Percentiles rank a stretch among this genome's conserved stretches.
phyloP scores from a whole-genome alignment of 2,329 filamentous ascomycete species.

The Trichoderma gracile region DNA sequence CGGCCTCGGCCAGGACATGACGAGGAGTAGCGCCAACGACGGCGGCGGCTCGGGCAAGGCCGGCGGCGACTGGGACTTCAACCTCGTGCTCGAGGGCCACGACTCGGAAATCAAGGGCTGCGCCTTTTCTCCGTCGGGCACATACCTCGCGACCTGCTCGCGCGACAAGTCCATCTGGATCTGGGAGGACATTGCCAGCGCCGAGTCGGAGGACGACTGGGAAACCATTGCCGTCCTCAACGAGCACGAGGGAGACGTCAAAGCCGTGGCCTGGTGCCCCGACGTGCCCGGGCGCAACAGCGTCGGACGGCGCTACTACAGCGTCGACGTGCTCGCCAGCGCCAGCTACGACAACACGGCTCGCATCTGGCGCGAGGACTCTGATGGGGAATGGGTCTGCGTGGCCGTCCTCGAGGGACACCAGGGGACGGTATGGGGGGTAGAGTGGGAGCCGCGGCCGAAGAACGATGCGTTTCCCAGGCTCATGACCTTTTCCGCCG shows the following conservation, averaged over 20 bases:
- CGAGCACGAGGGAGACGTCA: slow-evolving; percentile 94
- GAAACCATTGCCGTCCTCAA: slow-evolving; percentile 94
- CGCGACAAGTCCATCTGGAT: slow-evolving; percentile 97
- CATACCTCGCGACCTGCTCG: slow-evolving; percentile 84
- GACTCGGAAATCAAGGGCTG: slow-evolving; percentile 89
- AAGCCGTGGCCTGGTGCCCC: slow-evolving; percentile 90
- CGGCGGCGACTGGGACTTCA: slow-evolving; percentile 79
- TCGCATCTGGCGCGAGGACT: slow-evolving; percentile 84
- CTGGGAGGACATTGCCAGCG: slow-evolving; percentile 83
- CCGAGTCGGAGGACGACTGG: slow-evolving; percentile 86
- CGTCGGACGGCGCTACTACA: slow-evolving; percentile 47
- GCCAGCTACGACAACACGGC: slow-evolving; percentile 95
- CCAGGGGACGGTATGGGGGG: slow-evolving; percentile 82
- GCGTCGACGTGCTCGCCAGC: slow-evolving; percentile 75
- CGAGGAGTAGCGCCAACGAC: slow-evolving; percentile 22
- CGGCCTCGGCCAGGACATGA: slow-evolving; percentile 48
- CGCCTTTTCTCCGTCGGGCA: slow-evolving; percentile 70
- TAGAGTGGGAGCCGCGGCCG: slow-evolving; percentile 66
- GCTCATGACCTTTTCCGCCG: slow-evolving; percentile 82
- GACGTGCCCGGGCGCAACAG: slow-evolving; percentile 54
- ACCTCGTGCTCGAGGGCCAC: slow-evolving; percentile 89
- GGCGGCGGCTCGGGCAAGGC: slow-evolving; percentile 32
- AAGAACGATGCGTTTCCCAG: slow-evolving; percentile 54
- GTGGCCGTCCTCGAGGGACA: slow-evolving; percentile 81
- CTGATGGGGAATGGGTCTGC: slow-evolving; percentile 88